phyloP scores from a whole-genome alignment of 1,284 basidiomycete genomes.

The Thelephora terrestris region DNA sequence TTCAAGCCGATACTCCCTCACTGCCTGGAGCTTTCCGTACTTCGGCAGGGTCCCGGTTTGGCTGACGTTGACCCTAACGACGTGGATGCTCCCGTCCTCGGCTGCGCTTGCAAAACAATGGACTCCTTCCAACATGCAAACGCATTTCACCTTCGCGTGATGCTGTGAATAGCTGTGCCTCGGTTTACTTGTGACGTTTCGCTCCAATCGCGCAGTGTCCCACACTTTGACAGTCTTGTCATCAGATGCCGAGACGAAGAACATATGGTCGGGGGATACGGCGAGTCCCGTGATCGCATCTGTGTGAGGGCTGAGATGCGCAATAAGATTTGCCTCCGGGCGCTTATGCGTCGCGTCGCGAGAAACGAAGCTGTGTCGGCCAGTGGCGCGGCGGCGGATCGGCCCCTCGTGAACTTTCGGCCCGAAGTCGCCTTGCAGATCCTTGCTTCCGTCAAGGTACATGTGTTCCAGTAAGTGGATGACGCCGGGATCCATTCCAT shows the following conservation, averaged over 20 bases:
- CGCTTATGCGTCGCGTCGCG: constrained; percentile 47
- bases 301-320: constrained; percentile 79
- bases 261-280: constrained; percentile 88
- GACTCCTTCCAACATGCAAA: constrained; percentile 75
- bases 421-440: constrained; percentile 83
- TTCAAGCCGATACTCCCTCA: constrained; percentile 66
- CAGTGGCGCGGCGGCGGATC: constrained; percentile 60
- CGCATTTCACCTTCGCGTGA: constrained; percentile 67
- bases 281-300: constrained; percentile 74
- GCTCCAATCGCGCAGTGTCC: constrained; percentile 73
- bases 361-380: constrained; percentile 50
- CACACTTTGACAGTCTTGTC: constrained; percentile 81
- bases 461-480: constrained; percentile 79
- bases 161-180: constrained; percentile 71
- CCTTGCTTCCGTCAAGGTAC: constrained; percentile 80
- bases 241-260: constrained; percentile 85
- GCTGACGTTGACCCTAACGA: constrained; percentile 71
- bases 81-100: constrained; percentile 77
- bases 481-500: constrained; percentile 81
- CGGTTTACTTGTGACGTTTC: constrained; percentile 72
- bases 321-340: constrained; percentile 70
- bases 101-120: constrained; percentile 87
- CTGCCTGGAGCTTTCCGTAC: constrained; percentile 68
- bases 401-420: constrained; percentile 76
- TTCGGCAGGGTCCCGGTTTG: constrained; percentile 60